A percentile compares a stretch with the other conserved stretches of the same genome.
Evolutionary conservation across 495 filamentous ascomycete species (phyloP).

Genomic region (Podospora conica): DNA sequence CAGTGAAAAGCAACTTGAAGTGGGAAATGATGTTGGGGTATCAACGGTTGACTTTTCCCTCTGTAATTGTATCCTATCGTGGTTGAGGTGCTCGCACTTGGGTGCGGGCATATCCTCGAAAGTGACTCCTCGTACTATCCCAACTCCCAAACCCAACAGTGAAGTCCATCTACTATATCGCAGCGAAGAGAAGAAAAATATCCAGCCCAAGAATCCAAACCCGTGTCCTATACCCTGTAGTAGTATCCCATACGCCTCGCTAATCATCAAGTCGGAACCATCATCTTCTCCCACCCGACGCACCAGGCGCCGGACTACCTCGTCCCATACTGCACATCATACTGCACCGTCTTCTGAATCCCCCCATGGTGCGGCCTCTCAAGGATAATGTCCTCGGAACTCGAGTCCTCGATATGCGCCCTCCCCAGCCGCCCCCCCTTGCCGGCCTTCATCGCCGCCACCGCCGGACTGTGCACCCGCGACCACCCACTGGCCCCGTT

Average conservation of each 20-base stretch:
- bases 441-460: neutral
- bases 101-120: neutral
- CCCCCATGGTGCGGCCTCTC: conserved; percentile 1
- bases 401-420: neutral
- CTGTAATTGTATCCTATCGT: neutral
- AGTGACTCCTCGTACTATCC: neutral
- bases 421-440: neutral
- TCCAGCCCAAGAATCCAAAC: neutral
- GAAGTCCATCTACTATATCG: neutral
- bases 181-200: neutral
- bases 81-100: neutral
- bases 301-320: neutral
- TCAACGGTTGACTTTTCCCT: neutral
- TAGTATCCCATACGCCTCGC: neutral
- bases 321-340: conserved; percentile 13
- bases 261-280: neutral
- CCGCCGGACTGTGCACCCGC: conserved; percentile 1
- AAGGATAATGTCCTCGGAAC: conserved; percentile 8
- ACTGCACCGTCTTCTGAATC: conserved; percentile 13
- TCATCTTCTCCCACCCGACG: neutral
- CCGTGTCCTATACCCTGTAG: neutral
- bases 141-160: neutral
- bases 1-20: too few relatives aligned
- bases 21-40: neutral
- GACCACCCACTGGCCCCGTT: neutral